These are phyloP conservation scores for Euryodendron excelsum DNA, from an alignment of 148 eudicot species.

Conservation along the genomic window DNA sequence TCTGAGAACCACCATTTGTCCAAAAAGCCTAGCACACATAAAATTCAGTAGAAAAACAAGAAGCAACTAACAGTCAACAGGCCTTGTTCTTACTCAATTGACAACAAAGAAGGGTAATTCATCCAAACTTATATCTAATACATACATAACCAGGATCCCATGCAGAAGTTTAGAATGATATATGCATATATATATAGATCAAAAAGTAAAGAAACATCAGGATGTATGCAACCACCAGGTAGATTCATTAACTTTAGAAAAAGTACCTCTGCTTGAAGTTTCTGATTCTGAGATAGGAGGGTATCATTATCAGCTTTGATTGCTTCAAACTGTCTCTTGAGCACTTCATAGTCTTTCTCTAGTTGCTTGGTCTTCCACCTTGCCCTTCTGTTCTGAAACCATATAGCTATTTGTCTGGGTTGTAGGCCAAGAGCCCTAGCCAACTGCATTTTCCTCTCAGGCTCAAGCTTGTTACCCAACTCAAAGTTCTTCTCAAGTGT, in stretches of 20 bases:
- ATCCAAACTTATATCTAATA: too few species aligned
- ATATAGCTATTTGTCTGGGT: constrained; percentile 92
- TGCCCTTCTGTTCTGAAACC: constrained; percentile 97
- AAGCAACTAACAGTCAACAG: too few species aligned
- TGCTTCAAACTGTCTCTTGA: constrained; percentile 82
- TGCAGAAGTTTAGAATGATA: too few species aligned
- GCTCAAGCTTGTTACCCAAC: constrained; percentile 89
- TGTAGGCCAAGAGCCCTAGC: constrained; percentile 90
- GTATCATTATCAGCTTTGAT: constrained; percentile 83
- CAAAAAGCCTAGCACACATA: too few species aligned
- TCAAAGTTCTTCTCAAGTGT: constrained; percentile 93
- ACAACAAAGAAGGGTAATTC: too few species aligned
- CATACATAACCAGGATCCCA: too few species aligned
- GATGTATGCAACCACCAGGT: too few species aligned
- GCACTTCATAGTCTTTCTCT: constrained; percentile 83
- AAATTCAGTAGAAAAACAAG: too few species aligned
- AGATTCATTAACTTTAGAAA: neutral
- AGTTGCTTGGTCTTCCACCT: constrained; percentile 97
- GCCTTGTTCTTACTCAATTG: too few species aligned
- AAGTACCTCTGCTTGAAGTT: constrained; percentile 82
- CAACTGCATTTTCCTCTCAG: constrained; percentile 91
- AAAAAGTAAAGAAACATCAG: too few species aligned
- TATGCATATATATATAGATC: too few species aligned
- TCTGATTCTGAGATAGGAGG: constrained; percentile 69
- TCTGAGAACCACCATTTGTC: too few species aligned